These are phyloP conservation scores for Cladosporium colombiae DNA, from an alignment of 2,329 filamentous ascomycete genomes.

Conservation along the genomic window DNA sequence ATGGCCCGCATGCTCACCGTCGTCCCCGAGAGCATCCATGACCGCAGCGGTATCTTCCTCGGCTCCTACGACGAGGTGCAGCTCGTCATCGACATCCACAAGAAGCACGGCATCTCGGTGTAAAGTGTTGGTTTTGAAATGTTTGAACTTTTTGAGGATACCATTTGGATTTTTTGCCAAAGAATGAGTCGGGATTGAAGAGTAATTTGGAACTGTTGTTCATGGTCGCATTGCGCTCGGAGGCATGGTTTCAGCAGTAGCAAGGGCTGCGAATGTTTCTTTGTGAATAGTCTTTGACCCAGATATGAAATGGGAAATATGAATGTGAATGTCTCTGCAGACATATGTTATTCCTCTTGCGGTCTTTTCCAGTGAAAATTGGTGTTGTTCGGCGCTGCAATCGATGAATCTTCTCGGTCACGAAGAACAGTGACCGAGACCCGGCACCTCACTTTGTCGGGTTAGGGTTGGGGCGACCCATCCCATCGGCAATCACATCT, in stretches of 20 bases:
- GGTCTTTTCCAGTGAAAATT: background rate
- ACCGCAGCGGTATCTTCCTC: conserved; percentile 93
- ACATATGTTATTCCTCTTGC: background rate
- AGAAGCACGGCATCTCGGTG: conserved; percentile 47
- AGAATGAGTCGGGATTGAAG: background rate
- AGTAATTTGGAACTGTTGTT: background rate
- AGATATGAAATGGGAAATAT: background rate
- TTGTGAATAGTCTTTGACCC: conserved; percentile 1
- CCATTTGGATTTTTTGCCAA: conserved; percentile 4
- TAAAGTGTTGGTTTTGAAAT: background rate
- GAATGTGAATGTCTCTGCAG: conserved; percentile 10
- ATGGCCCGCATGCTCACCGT: conserved; percentile 91
- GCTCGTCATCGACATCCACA: conserved; percentile 86
- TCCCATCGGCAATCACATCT: background rate
- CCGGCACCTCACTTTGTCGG: background rate
- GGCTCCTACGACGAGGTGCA: conserved; percentile 93
- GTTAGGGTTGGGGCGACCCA: background rate
- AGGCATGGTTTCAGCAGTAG: background rate
- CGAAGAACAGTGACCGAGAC: background rate
- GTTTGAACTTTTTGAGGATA: conserved; percentile 1
- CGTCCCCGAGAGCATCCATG: conserved; percentile 89
- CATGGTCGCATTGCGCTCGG: conserved; percentile 8
- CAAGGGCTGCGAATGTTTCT: background rate
- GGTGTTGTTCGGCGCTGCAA: background rate
- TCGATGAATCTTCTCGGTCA: background rate